These are phyloP conservation scores for Withania somnifera DNA, from an alignment of 305 asterid genomes.

Conservation along the genomic window DNA sequence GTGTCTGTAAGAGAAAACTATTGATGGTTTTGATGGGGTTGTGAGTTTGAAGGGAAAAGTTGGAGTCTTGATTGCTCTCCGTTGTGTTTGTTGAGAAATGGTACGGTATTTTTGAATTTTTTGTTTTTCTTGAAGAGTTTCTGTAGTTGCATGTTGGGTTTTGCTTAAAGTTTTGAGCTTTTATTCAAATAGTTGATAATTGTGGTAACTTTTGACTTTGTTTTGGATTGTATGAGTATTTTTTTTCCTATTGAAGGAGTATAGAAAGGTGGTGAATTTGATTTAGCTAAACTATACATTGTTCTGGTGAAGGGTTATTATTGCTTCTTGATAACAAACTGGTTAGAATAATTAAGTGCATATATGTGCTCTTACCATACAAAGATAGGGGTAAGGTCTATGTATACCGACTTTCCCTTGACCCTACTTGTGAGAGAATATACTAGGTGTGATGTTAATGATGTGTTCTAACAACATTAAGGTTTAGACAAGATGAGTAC, in stretches of 20 bases:
- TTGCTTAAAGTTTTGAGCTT: not conserved
- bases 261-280: not conserved
- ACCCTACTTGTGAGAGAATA: too few species aligned
- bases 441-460: too few species aligned
- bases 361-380: not conserved
- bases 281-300: not conserved
- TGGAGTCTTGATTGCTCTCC: not conserved
- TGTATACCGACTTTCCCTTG: too few species aligned
- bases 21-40: not conserved
- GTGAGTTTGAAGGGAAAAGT: slow-evolving; percentile 5
- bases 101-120: not conserved
- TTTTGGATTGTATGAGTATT: not conserved
- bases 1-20: not conserved
- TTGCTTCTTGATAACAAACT: not conserved
- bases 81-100: slow-evolving; percentile 6
- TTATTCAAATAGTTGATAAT: not conserved
- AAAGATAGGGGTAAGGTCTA: too few species aligned
- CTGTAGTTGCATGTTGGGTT: not conserved
- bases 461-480: not conserved
- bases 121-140: not conserved
- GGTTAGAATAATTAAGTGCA: not conserved
- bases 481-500: not conserved
- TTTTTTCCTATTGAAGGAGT: not conserved
- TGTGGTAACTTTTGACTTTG: not conserved
- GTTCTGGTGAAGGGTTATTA: not conserved